phyloP scores from a whole-genome alignment of 2,329 filamentous ascomycete species.

The Dichotomopilus funicola region DNA sequence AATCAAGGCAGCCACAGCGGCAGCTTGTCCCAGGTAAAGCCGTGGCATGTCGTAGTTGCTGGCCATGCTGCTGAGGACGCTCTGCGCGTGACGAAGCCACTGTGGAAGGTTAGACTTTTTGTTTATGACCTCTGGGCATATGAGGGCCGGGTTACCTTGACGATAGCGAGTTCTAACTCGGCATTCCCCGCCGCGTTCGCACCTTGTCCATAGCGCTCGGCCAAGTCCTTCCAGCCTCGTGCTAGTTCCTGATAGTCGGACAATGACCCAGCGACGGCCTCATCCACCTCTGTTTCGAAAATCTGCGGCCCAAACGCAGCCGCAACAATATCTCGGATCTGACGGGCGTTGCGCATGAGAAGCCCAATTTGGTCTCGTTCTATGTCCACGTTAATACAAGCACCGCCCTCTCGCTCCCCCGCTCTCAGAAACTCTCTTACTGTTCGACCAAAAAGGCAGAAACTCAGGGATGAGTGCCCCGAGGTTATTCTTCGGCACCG shows the following conservation, averaged over 20 bases:
- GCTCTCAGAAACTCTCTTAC: slow-evolving; percentile 36
- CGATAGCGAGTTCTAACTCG: slow-evolving; percentile 39
- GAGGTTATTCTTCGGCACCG: slow-evolving; percentile 81
- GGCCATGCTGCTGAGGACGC: slow-evolving; percentile 77
- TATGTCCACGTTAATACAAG: slow-evolving; percentile 21
- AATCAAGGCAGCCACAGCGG: slow-evolving; percentile 33
- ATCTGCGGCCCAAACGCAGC: slow-evolving; percentile 58
- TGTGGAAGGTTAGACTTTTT: slow-evolving; percentile 24
- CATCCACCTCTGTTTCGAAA: slow-evolving; percentile 30
- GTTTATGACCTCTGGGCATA: too few species aligned
- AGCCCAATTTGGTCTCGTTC: slow-evolving; percentile 56
- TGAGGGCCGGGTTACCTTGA: slow-evolving; percentile 29
- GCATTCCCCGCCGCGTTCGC: slow-evolving; percentile 28
- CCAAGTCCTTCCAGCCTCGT: slow-evolving; percentile 56
- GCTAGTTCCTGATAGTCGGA: slow-evolving; percentile 52
- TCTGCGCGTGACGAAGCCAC: slow-evolving; percentile 69
- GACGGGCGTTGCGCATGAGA: slow-evolving; percentile 69
- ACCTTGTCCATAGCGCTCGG: slow-evolving; percentile 17
- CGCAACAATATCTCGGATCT: slow-evolving; percentile 70
- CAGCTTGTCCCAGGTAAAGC: slow-evolving; percentile 43
- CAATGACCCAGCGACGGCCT: slow-evolving; percentile 31
- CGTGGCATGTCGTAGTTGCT: slow-evolving; percentile 79
- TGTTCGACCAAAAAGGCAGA: slow-evolving; percentile 64
- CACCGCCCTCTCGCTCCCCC: too few species aligned
- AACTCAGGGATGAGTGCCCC: slow-evolving; percentile 80